Percentiles rank a stretch among this genome's conserved stretches.
Evolutionary conservation across 176 grass and related monocot species (phyloP).

Genomic region (Musa acuminata): DNA sequence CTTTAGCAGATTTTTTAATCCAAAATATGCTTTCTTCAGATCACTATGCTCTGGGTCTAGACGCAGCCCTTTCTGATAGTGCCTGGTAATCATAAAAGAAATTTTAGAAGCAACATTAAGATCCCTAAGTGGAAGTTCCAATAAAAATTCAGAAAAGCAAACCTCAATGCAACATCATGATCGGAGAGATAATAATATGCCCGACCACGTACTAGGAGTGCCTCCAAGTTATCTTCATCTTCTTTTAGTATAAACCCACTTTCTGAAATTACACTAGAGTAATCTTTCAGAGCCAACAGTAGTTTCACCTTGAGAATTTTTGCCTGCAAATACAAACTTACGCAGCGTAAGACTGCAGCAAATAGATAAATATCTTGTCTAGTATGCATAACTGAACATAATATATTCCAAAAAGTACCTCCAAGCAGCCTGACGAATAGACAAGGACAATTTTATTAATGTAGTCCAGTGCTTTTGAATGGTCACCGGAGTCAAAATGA

Average conservation of each 20-base stretch:
- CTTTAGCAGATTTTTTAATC: constrained; percentile 92
- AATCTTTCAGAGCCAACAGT: constrained; percentile 64
- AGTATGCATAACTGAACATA: constrained; percentile 3
- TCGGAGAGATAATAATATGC: constrained; percentile 99
- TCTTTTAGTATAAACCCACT: constrained; percentile 87
- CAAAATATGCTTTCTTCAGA: constrained; percentile 95
- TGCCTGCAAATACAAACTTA: constrained; percentile 46
- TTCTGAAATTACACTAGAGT: constrained; percentile 84
- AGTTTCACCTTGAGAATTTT: constrained; percentile 89
- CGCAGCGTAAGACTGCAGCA: neutral
- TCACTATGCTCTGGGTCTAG: constrained; percentile 89
- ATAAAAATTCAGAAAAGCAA: constrained; percentile 1
- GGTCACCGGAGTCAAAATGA: constrained; percentile 66
- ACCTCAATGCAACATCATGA: constrained; percentile 93
- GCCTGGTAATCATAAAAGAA: constrained; percentile 39
- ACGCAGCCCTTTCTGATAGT: constrained; percentile 84
- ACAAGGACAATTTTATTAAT: constrained; percentile 86
- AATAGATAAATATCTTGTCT: neutral
- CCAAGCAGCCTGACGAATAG: constrained; percentile 78
- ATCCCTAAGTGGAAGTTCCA: neutral
- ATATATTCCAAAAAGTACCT: constrained; percentile 34
- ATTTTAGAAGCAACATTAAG: neutral
- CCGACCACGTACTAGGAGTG: constrained; percentile 64
- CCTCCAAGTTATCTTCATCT: constrained; percentile 95
- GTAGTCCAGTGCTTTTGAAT: constrained; percentile 80